Evolutionary conservation across 768 basidiomycete species (phyloP), one percentile per base, ranked within the genome.

Genomic region (Naganishia friedmannii): DNA sequence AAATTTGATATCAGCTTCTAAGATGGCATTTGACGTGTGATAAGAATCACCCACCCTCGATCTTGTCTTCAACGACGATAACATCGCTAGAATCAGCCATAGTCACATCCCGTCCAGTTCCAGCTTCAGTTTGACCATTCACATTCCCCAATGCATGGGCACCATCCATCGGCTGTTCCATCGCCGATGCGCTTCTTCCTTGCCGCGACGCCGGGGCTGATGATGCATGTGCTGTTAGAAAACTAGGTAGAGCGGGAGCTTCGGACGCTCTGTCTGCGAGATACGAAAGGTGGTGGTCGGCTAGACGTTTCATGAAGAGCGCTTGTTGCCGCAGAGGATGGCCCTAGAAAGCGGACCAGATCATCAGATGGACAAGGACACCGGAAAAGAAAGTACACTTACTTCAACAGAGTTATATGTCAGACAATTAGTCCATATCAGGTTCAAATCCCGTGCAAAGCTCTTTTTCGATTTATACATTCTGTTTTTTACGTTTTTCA

Each of bases 351-450:
- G 1, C 32, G 23, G 9, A 15, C 3, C 17, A 15, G 13, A n/a
- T 23, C 3, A 12, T 58, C 57, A 58, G 57, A n/a, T 21, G 34
- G 15, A 39, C 12, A 21, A 0, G 31, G 10, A 13, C 15, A 23
- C 10, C 32, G 4, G 12, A 23, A 34, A 12, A 37, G 23, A 45
- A 39, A 17, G 8, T 21, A 4, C 12, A 85, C 89, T 71, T 74
- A 92, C 94, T 84, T 93, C 90, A 13, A 88, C 86, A 21, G 91
- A 89, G 80, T 99, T 99, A 81, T 98, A 98, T 6, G 86, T 88
- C 73, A 89, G 86, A 81, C 95, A 97, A 74, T 98, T 99, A 55
- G 88, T 87, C 96, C 96, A 99, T 74, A 99, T 97, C 72, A 97
- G 86, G 74, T 95, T 91, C 53, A 99, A 84, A 82, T 99, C 96